Evolutionary conservation across 1,284 basidiomycete genomes (phyloP).

Genomic region (Ceratobasidium sp.): DNA sequence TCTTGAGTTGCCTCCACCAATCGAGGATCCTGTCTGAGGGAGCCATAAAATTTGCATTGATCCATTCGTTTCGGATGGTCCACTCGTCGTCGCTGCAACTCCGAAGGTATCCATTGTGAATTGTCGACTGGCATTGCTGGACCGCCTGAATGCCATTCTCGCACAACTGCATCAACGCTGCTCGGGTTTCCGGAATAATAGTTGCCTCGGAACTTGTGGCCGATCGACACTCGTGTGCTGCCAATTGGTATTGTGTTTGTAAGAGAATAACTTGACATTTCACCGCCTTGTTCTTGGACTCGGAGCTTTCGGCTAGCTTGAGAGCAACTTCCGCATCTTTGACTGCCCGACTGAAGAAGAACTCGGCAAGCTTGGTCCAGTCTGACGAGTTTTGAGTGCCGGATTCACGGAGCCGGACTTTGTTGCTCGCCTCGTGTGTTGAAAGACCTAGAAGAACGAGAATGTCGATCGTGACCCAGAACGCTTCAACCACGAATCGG

Average conservation of each 20-base stretch:
- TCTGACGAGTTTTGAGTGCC: neutral
- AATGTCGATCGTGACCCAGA: constrained; percentile 60
- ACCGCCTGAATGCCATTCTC: neutral
- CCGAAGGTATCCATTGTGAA: constrained; percentile 48
- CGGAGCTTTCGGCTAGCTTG: neutral
- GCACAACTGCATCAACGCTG: neutral
- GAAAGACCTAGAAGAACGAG: constrained; percentile 41
- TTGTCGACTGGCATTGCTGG: neutral
- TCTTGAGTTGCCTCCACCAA: constrained; percentile 31
- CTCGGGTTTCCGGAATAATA: neutral
- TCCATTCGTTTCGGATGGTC: neutral
- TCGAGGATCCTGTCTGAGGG: constrained; percentile 27
- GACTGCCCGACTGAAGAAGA: neutral
- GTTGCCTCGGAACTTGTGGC: constrained; percentile 40
- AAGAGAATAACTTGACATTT: neutral
- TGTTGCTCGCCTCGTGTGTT: neutral
- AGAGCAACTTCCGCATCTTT: neutral
- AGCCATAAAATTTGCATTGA: constrained; percentile 15
- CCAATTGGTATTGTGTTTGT: neutral
- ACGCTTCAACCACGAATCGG: constrained; percentile 64
- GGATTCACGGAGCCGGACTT: neutral
- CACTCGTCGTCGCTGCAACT: neutral
- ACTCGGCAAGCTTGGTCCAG: neutral
- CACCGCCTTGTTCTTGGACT: neutral
- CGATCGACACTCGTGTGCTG: neutral